These are phyloP conservation scores for Mycena latifolia DNA, from an alignment of 768 basidiomycete species.

Conservation along the genomic window DNA sequence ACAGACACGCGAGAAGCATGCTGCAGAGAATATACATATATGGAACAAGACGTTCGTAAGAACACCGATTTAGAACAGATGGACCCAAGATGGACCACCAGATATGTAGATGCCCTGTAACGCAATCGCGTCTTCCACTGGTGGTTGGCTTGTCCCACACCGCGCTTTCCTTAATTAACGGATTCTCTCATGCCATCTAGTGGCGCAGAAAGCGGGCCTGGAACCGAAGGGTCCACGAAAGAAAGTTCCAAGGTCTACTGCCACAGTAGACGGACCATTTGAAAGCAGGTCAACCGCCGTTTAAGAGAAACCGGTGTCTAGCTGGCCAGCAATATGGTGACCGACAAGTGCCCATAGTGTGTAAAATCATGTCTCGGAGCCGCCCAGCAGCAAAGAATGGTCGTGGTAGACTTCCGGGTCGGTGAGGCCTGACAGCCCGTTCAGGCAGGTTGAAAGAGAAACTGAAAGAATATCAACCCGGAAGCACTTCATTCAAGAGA, in stretches of 20 bases:
- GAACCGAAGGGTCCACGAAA: not conserved
- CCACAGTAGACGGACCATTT: conserved; percentile 18
- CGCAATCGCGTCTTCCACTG: no score
- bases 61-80: conserved; percentile 13
- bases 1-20: conserved; percentile 20
- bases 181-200: conserved; percentile 21
- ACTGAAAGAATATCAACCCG: conserved; percentile 21
- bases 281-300: conserved; percentile 5
- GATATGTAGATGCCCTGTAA: not conserved
- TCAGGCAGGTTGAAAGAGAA: conserved; percentile 23
- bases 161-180: conserved; percentile 12
- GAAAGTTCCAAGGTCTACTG: conserved; percentile 19
- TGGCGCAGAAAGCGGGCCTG: conserved; percentile 22
- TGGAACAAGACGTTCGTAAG: conserved; percentile 17
- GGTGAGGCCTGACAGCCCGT: conserved; percentile 7
- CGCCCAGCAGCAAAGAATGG: conserved; percentile 13
- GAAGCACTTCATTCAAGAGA: conserved; percentile 23
- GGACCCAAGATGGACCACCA: no score
- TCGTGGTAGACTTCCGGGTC: not conserved
- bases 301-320: not conserved
- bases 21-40: conserved; percentile 20
- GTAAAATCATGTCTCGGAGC: conserved; percentile 14
- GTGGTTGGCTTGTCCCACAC: conserved; percentile 10
- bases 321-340: conserved; percentile 11
- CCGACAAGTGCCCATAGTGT: conserved; percentile 13